Conservation (phyloP, 495 filamentous ascomycete species). For the Penicillium cataractarum region DNA sequence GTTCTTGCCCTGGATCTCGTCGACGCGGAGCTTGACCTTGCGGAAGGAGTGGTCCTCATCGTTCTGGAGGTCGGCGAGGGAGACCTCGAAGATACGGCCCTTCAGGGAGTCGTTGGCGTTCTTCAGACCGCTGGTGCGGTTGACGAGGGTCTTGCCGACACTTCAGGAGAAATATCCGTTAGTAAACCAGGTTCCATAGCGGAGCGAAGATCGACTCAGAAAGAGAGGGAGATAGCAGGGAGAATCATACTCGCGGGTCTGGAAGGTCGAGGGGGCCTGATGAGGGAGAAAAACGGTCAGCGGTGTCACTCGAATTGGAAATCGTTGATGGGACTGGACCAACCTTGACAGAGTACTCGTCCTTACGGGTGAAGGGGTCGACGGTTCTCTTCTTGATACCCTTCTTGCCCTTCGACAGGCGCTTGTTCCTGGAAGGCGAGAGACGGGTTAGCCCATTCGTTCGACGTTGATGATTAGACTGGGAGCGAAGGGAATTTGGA, state of each 20-base stretch:
- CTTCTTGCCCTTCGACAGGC: slow-evolving; percentile 99
- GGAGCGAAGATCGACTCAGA: not conserved
- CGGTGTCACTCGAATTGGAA: not conserved
- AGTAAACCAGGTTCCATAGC: slow-evolving; percentile 11
- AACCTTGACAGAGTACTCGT: slow-evolving; percentile 98
- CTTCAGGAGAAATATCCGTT: slow-evolving; percentile 49
- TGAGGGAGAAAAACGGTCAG: slow-evolving; percentile 27
- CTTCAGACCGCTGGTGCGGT: slow-evolving; percentile 98
- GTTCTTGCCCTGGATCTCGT: slow-evolving; percentile 99
- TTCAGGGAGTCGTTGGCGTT: slow-evolving; percentile 99
- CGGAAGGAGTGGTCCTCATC: slow-evolving; percentile 99
- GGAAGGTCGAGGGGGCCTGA: slow-evolving; percentile 93
- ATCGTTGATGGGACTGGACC: slow-evolving; percentile 20
- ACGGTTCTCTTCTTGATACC: slow-evolving; percentile 99
- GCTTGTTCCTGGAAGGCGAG: slow-evolving; percentile 83
- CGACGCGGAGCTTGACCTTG: slow-evolving; percentile 98
- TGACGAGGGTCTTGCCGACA: slow-evolving; percentile 98
- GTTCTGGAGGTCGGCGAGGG: slow-evolving; percentile 97
- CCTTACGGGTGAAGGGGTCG: slow-evolving; percentile 97
- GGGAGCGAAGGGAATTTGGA: not conserved
- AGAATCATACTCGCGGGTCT: slow-evolving; percentile 85
- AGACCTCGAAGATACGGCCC: slow-evolving; percentile 98
- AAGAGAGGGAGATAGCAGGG: slow-evolving; percentile 8
- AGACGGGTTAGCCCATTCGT: slow-evolving; percentile 25
- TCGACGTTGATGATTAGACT: slow-evolving; percentile 1